A percentile compares a stretch with the other conserved stretches of the same genome.
phyloP scores from a whole-genome alignment of 192 early-diverging fungal genomes.

The Coemansia sp. region DNA sequence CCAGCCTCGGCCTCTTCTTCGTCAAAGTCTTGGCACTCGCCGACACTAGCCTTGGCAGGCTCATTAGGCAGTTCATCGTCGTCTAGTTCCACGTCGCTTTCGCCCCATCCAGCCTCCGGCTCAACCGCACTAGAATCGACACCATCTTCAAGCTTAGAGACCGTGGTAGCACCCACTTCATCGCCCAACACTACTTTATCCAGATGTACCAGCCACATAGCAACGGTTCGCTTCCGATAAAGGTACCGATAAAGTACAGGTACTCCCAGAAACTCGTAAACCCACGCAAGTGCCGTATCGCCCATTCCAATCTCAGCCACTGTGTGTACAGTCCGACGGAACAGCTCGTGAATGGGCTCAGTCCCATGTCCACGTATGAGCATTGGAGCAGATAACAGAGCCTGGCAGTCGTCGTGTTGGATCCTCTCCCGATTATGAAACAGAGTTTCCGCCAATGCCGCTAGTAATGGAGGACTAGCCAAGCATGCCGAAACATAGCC shows the following conservation, averaged over 20 bases:
- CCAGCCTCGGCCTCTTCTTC: constrained; percentile 10
- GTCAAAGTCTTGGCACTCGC: constrained; percentile 7
- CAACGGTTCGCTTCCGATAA: background rate
- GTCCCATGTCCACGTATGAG: background rate
- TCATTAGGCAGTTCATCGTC: background rate
- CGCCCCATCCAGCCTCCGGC: constrained; percentile 1
- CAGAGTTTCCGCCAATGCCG: constrained; percentile 13
- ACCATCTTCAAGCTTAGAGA: background rate
- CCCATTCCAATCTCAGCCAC: constrained; percentile 24
- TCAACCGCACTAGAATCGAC: background rate
- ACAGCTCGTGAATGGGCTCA: constrained; percentile 20
- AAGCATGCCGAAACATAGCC: constrained; percentile 32
- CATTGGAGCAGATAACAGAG: background rate
- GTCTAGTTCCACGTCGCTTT: background rate
- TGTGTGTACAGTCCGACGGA: constrained; percentile 22
- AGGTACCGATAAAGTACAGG: constrained; percentile 14
- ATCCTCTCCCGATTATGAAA: background rate
- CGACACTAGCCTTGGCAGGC: background rate
- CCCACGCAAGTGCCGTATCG: constrained; percentile 22
- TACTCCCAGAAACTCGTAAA: constrained; percentile 32
- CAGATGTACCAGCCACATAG: constrained; percentile 30
- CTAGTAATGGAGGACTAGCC: constrained; percentile 21
- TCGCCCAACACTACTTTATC: constrained; percentile 22
- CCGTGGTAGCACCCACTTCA: background rate
- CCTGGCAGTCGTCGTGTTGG: constrained; percentile 3